These are phyloP conservation scores for Ceratobasidium sp. DNA, from an alignment of 1,284 basidiomycete species.

Conservation along the genomic window DNA sequence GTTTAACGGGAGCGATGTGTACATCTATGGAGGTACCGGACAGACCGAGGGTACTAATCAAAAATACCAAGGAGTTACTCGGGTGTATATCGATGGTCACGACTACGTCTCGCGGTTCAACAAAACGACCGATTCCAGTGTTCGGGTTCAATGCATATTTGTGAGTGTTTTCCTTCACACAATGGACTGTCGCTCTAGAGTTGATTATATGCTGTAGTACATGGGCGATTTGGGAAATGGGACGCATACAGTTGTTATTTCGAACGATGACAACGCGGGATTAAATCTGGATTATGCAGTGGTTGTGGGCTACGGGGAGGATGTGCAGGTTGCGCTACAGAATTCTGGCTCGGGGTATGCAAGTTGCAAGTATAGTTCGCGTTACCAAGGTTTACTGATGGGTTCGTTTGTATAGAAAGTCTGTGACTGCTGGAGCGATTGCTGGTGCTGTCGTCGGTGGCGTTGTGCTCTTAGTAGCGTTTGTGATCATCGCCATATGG, in stretches of 20 bases:
- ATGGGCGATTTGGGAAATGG: conserved; percentile 9
- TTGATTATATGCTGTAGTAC: not conserved
- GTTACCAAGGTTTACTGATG: not conserved
- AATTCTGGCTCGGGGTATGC: not conserved
- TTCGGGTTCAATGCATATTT: conserved; percentile 16
- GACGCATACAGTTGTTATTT: conserved; percentile 2
- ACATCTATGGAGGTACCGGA: conserved; percentile 13
- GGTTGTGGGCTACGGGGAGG: not conserved
- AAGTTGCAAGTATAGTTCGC: not conserved
- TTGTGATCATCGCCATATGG: not conserved
- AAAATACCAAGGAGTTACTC: conserved; percentile 7
- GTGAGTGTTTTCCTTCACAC: not conserved
- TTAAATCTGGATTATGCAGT: conserved; percentile 8
- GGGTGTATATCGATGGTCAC: conserved; percentile 11
- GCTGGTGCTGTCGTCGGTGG: not conserved
- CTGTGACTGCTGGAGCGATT: not conserved
- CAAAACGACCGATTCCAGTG: conserved; percentile 5
- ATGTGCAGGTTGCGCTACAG: not conserved
- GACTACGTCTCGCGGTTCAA: conserved; percentile 3
- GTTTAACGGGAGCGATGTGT: conserved; percentile 24
- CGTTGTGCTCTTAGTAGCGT: not conserved
- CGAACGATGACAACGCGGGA: conserved; percentile 9
- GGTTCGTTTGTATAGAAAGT: not conserved
- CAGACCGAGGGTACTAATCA: conserved; percentile 4
- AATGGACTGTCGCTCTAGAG: not conserved